Conservation (phyloP, 805 yeast species). For the Candida jianshihensis region DNA sequence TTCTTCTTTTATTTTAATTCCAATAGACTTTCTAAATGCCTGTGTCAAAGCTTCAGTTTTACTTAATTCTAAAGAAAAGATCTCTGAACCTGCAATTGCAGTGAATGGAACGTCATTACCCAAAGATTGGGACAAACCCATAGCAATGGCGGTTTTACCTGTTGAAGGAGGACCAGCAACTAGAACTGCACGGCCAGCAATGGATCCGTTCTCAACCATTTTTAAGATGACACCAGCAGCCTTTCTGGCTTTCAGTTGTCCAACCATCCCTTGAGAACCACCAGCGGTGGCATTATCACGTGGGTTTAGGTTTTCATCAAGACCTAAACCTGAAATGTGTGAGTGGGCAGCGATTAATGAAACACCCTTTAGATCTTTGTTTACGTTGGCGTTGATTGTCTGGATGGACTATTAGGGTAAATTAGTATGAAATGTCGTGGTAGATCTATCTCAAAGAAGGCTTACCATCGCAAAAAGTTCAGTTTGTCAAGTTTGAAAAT, state of each 20-base stretch:
- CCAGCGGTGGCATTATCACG: conserved; percentile 40
- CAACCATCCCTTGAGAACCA: conserved; percentile 87
- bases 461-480: conserved; percentile 7
- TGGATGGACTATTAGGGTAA: conserved; percentile 40
- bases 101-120: conserved; percentile 83
- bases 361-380: conserved; percentile 50
- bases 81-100: conserved; percentile 89
- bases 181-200: conserved; percentile 94
- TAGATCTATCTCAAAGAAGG: no score
- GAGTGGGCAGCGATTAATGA: conserved; percentile 95
- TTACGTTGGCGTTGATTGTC: conserved; percentile 34
- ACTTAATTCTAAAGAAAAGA: conserved; percentile 83
- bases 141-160: conserved; percentile 97
- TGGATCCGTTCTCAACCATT: conserved; percentile 88
- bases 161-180: conserved; percentile 98
- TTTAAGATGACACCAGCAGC: conserved; percentile 94
- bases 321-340: conserved; percentile 94
- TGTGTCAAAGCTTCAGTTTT: conserved; percentile 96
- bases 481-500: neutral
- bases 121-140: conserved; percentile 77
- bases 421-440: no score
- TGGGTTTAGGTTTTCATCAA: conserved; percentile 85
- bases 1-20: conserved; percentile 91
- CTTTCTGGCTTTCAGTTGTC: conserved; percentile 88
- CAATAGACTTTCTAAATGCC: conserved; percentile 93